Percentiles rank a stretch among this genome's conserved stretches.
These are phyloP conservation scores for Jamesozyma jinghongensis DNA, from an alignment of 805 yeast species.

Conservation along the genomic window DNA sequence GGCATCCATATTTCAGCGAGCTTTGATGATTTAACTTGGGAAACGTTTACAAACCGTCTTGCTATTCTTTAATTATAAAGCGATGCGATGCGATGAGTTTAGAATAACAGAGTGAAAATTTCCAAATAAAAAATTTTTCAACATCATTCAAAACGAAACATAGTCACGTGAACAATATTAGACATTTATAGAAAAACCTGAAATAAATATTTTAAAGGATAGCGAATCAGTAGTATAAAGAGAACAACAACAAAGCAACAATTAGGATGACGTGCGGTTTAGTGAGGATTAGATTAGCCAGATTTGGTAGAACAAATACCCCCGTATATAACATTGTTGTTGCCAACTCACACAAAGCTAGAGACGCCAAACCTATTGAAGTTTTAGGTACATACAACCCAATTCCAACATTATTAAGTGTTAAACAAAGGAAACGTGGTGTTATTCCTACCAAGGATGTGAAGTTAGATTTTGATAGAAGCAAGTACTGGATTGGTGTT, in stretches of 20 bases:
- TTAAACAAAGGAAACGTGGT: slow-evolving; percentile 47
- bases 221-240: neutral
- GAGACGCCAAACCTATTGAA: slow-evolving; percentile 84
- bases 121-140: too few relatives aligned
- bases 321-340: slow-evolving; percentile 93
- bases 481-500: slow-evolving; percentile 94
- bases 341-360: slow-evolving; percentile 61
- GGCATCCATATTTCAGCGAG: slow-evolving; percentile 18
- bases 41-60: too few relatives aligned
- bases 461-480: slow-evolving; percentile 73
- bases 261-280: slow-evolving; percentile 44
- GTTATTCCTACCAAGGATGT: slow-evolving; percentile 65
- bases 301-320: slow-evolving; percentile 82
- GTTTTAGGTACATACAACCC: slow-evolving; percentile 94
- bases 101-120: neutral
- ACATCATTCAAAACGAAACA: too few relatives aligned
- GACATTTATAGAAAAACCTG: too few relatives aligned
- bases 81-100: slow-evolving; percentile 24
- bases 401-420: slow-evolving; percentile 54
- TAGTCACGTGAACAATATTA: too few relatives aligned
- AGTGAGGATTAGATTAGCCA: slow-evolving; percentile 80
- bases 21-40: too few relatives aligned
- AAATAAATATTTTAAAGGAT: too few relatives aligned
- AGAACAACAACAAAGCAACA: too few relatives aligned
- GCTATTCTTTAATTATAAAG: too few relatives aligned